phyloP scores from a whole-genome alignment of 179 eudicot genomes.

The Beta corolliflora region DNA sequence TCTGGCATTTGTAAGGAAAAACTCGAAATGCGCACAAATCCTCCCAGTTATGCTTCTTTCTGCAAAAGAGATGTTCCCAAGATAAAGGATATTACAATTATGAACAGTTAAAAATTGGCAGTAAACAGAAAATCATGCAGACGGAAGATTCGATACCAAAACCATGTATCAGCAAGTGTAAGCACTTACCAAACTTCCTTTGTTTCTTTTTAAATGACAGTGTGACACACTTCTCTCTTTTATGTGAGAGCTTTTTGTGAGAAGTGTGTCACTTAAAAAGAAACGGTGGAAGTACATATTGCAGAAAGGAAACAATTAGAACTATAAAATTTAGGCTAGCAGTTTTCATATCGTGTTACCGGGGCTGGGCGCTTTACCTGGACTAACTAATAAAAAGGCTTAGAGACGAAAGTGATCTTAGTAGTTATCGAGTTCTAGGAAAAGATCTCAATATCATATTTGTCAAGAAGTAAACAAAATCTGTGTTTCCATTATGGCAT shows the following conservation, averaged over 20 bases:
- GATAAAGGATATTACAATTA: background rate
- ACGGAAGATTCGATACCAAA: background rate
- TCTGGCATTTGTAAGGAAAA: slow-evolving; percentile 77
- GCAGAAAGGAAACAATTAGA: background rate
- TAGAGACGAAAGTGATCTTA: too few relatives aligned
- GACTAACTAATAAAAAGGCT: background rate
- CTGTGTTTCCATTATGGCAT: too few relatives aligned
- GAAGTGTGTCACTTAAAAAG: too few relatives aligned
- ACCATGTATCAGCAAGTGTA: background rate
- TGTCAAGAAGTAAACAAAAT: too few relatives aligned
- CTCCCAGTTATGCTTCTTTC: slow-evolving; percentile 72
- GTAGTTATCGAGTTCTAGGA: too few relatives aligned
- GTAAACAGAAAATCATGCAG: background rate
- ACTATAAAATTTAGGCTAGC: background rate
- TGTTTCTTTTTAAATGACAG: too few relatives aligned
- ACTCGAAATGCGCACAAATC: slow-evolving; percentile 79
- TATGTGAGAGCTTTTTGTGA: too few relatives aligned
- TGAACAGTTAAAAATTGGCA: background rate
- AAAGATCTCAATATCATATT: too few relatives aligned
- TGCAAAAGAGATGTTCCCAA: slow-evolving; percentile 33
- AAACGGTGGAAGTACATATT: background rate
- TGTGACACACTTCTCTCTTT: too few relatives aligned
- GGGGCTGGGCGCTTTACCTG: background rate
- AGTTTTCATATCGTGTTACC: background rate
- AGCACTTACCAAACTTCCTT: background rate